A percentile compares a stretch with the other conserved stretches of the same genome.
phyloP scores from a whole-genome alignment of 345 rosid species.

The Populus deltoides region DNA sequence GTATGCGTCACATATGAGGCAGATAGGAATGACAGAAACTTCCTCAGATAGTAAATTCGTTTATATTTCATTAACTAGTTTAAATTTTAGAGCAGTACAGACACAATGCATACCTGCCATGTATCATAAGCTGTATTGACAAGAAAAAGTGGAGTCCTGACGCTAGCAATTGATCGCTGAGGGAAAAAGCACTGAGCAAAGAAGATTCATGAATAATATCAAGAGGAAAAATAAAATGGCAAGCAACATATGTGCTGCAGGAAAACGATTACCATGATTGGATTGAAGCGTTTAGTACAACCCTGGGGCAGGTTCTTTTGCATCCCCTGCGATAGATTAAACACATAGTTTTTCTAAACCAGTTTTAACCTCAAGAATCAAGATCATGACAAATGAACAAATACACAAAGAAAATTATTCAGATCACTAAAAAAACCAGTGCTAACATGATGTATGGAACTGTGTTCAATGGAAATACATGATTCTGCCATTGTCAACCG shows the following conservation, averaged over 20 bases:
- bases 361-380: too few species aligned
- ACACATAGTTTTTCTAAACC: too few species aligned
- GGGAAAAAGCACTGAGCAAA: slow-evolving; percentile 86
- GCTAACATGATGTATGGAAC: too few species aligned
- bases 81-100: too few species aligned
- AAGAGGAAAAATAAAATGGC: not conserved
- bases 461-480: too few species aligned
- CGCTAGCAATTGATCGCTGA: slow-evolving; percentile 62
- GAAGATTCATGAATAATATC: not conserved
- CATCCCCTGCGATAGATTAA: slow-evolving; percentile 47
- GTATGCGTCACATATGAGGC: too few species aligned
- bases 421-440: too few species aligned
- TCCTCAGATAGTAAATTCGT: too few species aligned
- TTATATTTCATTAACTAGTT: not conserved
- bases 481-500: too few species aligned
- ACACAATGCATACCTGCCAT: slow-evolving; percentile 68
- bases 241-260: not conserved
- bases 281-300: slow-evolving; percentile 72
- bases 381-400: too few species aligned
- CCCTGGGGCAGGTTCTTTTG: slow-evolving; percentile 55
- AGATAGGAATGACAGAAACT: too few species aligned
- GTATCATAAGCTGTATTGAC: slow-evolving; percentile 91
- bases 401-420: too few species aligned
- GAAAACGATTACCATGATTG: slow-evolving; percentile 60
- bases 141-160: slow-evolving; percentile 75